Evolutionary conservation across 139 green algal genomes (phyloP).

Genomic region (Bryopsis sp.): DNA sequence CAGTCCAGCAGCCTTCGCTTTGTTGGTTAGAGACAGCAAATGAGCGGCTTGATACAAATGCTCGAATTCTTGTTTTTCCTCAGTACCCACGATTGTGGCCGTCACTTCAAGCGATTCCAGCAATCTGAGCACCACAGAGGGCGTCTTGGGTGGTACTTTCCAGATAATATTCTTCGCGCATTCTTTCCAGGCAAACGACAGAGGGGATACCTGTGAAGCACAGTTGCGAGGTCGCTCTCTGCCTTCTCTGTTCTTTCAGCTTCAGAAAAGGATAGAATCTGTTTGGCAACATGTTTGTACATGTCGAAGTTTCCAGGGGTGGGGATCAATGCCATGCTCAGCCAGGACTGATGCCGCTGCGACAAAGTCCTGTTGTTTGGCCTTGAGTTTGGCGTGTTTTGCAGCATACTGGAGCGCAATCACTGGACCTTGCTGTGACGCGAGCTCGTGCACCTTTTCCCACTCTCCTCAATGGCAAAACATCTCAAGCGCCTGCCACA

Average conservation of each 20-base stretch:
- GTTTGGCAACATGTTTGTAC: slow-evolving; percentile 48
- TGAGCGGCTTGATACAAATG: slow-evolving; percentile 43
- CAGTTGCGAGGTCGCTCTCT: no score
- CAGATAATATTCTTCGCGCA: no score
- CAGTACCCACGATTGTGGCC: slow-evolving; percentile 7
- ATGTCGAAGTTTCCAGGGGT: slow-evolving; percentile 44
- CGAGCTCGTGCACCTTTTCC: slow-evolving; percentile 44
- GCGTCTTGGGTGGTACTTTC: no score
- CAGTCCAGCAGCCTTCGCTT: slow-evolving; percentile 26
- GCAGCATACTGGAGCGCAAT: slow-evolving; percentile 34
- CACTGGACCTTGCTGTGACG: slow-evolving; percentile 33
- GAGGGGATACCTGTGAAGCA: no score
- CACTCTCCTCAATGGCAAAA: slow-evolving; percentile 50
- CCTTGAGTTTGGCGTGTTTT: slow-evolving; percentile 48
- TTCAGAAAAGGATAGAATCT: slow-evolving; percentile 38
- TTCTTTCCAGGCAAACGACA: no score
- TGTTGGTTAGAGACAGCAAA: slow-evolving; percentile 29
- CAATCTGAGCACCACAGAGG: not conserved
- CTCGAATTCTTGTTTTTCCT: slow-evolving; percentile 12
- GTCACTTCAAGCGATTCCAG: no score
- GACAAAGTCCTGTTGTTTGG: slow-evolving; percentile 39
- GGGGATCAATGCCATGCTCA: slow-evolving; percentile 29
- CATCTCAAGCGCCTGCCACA: slow-evolving; percentile 44
- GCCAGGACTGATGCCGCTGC: slow-evolving; percentile 34
- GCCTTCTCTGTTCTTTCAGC: no score